Conservation (phyloP, 208 protist genomes). For the Herpetomonas samuelpessoai region DNA sequence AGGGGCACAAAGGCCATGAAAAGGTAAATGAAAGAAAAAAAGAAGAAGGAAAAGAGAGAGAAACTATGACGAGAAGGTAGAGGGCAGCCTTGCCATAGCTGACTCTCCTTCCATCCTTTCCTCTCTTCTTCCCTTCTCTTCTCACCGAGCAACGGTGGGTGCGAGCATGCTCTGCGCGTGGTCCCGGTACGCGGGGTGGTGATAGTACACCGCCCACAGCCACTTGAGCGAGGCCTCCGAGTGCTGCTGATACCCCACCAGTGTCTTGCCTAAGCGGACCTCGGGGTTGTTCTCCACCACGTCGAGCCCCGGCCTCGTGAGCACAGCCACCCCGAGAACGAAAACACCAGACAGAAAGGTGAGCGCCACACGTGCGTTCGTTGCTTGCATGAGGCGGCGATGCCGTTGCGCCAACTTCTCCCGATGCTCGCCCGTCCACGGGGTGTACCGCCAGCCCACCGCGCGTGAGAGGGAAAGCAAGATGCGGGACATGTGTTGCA, state of each 20-base stretch:
- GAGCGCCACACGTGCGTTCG: constrained; percentile 56
- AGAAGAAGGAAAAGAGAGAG: too few relatives aligned
- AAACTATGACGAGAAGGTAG: too few relatives aligned
- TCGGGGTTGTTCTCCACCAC: constrained; percentile 60
- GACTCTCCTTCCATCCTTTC: too few relatives aligned
- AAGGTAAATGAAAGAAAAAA: too few relatives aligned
- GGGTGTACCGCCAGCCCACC: too few relatives aligned
- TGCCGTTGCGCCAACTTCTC: constrained; percentile 65
- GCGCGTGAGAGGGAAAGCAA: constrained; percentile 24
- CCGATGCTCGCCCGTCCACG: constrained; percentile 1
- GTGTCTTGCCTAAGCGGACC: constrained; percentile 39
- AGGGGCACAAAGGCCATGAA: too few relatives aligned
- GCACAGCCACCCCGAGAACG: constrained; percentile 37
- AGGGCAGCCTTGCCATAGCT: too few relatives aligned
- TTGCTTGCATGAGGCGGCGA: constrained; percentile 63
- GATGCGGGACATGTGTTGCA: constrained; percentile 36
- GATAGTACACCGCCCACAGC: constrained; percentile 85
- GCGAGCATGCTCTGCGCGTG: constrained; percentile 5
- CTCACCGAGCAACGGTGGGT: neutral
- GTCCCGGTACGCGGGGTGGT: constrained; percentile 67
- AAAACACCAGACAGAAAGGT: constrained; percentile 48
- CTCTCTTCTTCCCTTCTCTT: neutral
- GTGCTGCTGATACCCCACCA: constrained; percentile 66
- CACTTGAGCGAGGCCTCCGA: constrained; percentile 55
- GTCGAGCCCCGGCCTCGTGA: constrained; percentile 41